Percentiles rank a stretch among this genome's conserved stretches.
phyloP scores from a whole-genome alignment of 2,329 filamentous ascomycete genomes.

The Fusarium albosuccineum region DNA sequence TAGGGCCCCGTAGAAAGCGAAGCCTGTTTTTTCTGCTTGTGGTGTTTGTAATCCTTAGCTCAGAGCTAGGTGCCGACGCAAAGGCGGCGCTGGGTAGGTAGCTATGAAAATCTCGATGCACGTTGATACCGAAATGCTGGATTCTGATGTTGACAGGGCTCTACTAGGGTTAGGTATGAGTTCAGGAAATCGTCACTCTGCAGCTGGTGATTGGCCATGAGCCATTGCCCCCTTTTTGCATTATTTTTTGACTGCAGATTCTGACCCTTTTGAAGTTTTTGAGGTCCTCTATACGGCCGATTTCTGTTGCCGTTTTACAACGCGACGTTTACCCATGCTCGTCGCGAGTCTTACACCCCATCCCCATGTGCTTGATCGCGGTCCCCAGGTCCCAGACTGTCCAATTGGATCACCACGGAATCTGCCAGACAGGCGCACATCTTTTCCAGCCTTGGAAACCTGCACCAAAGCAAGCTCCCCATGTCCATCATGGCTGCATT shows the following conservation, averaged over 20 bases:
- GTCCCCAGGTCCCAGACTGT: background rate
- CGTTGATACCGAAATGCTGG: background rate
- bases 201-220: constrained; percentile 3
- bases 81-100: background rate
- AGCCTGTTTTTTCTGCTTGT: constrained; percentile 11
- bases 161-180: background rate
- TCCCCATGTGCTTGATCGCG: constrained; percentile 6
- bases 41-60: constrained; percentile 18
- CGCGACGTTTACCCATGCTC: background rate
- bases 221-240: background rate
- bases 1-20: constrained; percentile 6
- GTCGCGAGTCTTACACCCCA: background rate
- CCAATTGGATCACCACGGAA: constrained; percentile 23
- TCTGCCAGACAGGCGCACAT: constrained; percentile 11
- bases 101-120: constrained; percentile 4
- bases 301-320: background rate
- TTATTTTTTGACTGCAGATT: background rate
- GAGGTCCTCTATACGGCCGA: background rate
- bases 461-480: constrained; percentile 1
- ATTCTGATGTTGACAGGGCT: background rate
- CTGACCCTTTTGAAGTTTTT: background rate
- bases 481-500: background rate
- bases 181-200: constrained; percentile 13
- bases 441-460: constrained; percentile 15
- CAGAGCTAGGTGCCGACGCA: background rate